Evolutionary conservation across 2,329 filamentous ascomycete species (phyloP), one percentile per base, ranked within the genome.

Genomic region (Colletotrichum sp.): DNA sequence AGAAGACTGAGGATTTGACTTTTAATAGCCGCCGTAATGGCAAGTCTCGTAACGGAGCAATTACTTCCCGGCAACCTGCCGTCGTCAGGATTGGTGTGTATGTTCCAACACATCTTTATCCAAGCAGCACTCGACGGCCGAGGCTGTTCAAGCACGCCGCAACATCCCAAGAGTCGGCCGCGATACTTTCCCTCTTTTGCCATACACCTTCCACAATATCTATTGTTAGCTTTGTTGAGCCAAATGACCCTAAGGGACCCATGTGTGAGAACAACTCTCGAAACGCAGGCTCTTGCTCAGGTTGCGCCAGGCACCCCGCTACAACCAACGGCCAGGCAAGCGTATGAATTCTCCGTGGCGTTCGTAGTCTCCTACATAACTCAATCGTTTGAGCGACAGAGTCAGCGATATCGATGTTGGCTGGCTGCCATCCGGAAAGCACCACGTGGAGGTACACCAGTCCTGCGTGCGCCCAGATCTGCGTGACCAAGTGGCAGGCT

Each of bases 341-440:
- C 13, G 55, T 59, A 59, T 59, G 55, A 5, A 59, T 59, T 28
- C 55, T 28, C 6, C 55, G 21, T 6, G 55, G 55, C 55, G 55
- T 59, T 16, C 6, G 1, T 26, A 59, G 26, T 16, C 26, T 24
- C 26, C 9, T 59, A 21, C 55, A 59, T 28, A 59, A 18, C 15
- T 83, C 79, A 75, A 81, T 8, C 78, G 75, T 3, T 80, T 81
- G 12, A 78, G 80, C 36, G 78, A 87, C 80, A 21, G 81, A 75
- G 26, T 78, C 75, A 6, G 83, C 83, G 3, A 89, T 84, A 64
- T 89, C 87, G 0, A 81, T 79, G 66, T 82, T 85, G 2, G 84
- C 83, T 1, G 88, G 88, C 75, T 89, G 87, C 89, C 88, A 90
- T 5, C 89, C 89, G 2, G 84, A 86, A 6, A 89, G 83, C 24